Evolutionary conservation across 1,284 basidiomycete genomes (phyloP), one percentile per base, ranked within the genome.

Genomic region (Pseudozyma pruni): DNA sequence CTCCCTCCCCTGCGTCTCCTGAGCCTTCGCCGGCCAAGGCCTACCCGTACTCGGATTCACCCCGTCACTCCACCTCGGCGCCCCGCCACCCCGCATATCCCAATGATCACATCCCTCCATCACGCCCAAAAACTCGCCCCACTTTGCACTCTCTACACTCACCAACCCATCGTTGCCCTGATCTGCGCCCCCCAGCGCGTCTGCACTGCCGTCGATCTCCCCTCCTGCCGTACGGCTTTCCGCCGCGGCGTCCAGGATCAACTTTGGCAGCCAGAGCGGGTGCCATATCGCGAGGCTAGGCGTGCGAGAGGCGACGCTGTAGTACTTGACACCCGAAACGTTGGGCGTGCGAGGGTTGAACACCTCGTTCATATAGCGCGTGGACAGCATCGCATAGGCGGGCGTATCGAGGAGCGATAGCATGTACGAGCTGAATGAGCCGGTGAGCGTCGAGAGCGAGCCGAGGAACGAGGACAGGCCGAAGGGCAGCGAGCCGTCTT

Each of bases 111-210:
- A 91, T 3, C 90, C 90, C 68, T 96, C 91, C 79, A 98, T 86
- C 19, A 89, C 88, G 5, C 95, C 95, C 16, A 99, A 84, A 83
- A 93, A 81, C 44, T 72, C 60, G 33, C 80, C 80, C 80, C 79
- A 81, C 34, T 72, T 74, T 6, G 78, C 79, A 46, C 68, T 76
- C 54, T 73, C 64, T n/a, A 98, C 87, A 11, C 90, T 91, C 17
- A 99, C 95, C 14, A 99, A 86, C 0, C 94, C 94, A 79, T 99
- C 96, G 81, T 98, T 97, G 2, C 95, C 95, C 88, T 91, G 91
- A 71, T 90, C 85, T 29, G 80, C 72, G 11, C 77, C 74, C 20
- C 83, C 81, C 0, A 85, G 83, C 10, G 82, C 76, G 16, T 81
- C 78, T 7, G 83, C 81, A 19, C 71, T 75, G 19, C 79, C 80